Evolutionary conservation across 176 grass and related monocot genomes (phyloP).

Genomic region (Eleusine indica): DNA sequence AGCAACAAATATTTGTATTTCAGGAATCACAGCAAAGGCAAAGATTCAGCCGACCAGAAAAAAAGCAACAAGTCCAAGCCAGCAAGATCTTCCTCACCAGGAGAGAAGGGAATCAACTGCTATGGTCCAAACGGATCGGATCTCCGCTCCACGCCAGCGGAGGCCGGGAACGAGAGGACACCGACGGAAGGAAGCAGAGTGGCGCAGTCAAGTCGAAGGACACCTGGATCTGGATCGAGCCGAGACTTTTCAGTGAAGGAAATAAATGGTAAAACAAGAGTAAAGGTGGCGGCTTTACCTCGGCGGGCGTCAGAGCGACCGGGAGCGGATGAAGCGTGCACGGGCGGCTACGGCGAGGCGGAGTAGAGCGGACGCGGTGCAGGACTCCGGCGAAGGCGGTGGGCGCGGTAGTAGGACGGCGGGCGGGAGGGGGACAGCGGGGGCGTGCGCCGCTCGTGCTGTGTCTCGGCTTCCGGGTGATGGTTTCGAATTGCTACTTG

Average conservation of each 20-base stretch:
- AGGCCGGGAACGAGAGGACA: not conserved
- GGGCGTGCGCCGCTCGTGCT: slow-evolving; percentile 32
- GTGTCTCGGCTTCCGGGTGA: slow-evolving; percentile 30
- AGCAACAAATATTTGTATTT: not conserved
- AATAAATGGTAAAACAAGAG: slow-evolving; percentile 27
- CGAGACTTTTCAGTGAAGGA: slow-evolving; percentile 6
- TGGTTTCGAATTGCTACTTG: slow-evolving; percentile 20
- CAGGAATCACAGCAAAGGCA: not conserved
- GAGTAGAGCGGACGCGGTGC: not conserved
- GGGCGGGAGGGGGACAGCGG: slow-evolving; percentile 5
- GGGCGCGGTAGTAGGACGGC: not conserved
- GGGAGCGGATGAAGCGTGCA: not conserved
- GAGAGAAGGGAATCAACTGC: slow-evolving; percentile 1
- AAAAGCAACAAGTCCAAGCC: not conserved
- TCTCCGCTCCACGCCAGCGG: slow-evolving; percentile 5
- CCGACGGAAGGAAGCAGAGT: not conserved
- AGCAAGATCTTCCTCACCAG: slow-evolving; percentile 10
- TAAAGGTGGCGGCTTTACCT: slow-evolving; percentile 39
- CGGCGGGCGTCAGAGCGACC: slow-evolving; percentile 8
- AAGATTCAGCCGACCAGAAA: not conserved
- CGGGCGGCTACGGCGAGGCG: not conserved
- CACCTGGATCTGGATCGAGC: slow-evolving; percentile 38
- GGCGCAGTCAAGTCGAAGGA: slow-evolving; percentile 1
- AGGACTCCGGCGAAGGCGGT: not conserved
- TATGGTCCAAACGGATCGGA: slow-evolving; percentile 8